Conservation (phyloP, 148 eudicot genomes). For the Diospyros kaki region DNA sequence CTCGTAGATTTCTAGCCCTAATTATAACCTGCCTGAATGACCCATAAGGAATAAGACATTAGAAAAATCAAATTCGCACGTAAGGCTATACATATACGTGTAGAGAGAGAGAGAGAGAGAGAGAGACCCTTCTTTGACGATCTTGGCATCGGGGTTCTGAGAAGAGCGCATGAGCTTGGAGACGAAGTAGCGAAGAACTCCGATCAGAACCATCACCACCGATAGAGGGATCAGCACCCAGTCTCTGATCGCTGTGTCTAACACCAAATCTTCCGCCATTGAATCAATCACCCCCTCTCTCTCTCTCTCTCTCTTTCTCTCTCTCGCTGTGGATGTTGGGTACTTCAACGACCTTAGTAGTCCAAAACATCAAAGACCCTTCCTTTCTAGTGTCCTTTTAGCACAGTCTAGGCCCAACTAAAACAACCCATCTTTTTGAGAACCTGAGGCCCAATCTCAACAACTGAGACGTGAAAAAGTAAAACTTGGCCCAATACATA, state of each 20-base stretch:
- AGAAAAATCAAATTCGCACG: background rate
- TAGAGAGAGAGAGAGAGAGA: background rate
- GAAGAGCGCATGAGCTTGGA: conserved; percentile 89
- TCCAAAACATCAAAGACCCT: too few species aligned
- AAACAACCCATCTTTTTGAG: too few species aligned
- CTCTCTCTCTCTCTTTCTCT: background rate
- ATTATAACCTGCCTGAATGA: conserved; percentile 68
- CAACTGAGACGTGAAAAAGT: too few species aligned
- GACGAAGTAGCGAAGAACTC: conserved; percentile 89
- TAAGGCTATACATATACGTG: background rate
- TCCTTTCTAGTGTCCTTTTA: too few species aligned
- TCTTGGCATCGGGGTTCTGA: conserved; percentile 69
- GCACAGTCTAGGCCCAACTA: too few species aligned
- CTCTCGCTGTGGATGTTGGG: too few species aligned
- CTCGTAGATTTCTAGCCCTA: conserved; percentile 83
- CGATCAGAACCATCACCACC: conserved; percentile 88
- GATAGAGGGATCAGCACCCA: conserved; percentile 94
- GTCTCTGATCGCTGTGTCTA: conserved; percentile 92
- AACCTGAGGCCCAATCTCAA: too few species aligned
- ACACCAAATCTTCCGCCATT: conserved; percentile 91
- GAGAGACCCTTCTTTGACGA: conserved; percentile 89
- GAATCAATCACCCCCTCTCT: background rate
- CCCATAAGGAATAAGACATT: background rate
- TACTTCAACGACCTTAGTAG: too few species aligned
- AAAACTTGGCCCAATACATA: too few species aligned